Base-by-base conservation (phyloP, 805 yeast species). In the Pichia exigua region DNA sequence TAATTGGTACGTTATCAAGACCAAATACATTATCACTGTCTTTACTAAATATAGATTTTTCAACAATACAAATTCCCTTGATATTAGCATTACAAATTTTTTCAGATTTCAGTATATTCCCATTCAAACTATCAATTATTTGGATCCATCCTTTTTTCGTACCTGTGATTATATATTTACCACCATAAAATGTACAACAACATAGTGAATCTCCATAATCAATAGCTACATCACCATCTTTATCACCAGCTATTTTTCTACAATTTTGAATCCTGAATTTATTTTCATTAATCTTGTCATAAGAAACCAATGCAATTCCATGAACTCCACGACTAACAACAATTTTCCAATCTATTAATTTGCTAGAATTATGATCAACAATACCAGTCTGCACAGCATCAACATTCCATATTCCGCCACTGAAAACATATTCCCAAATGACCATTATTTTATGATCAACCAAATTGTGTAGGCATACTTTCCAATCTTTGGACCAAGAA, bases 401-500 rank as follows among this genome's bases (percentile, higher is more conserved):
- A n/a, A 49, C 54, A 30, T 46, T 42, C 46, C 49, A 50, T 18
- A 52, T 39, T 2, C 58, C 58, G 22, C 58, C 58, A n/a, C 49
- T 46, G 30, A 55, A 55, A 39, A 30, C 47, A 30, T 44, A 20
- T 22, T 53, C 52, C 46, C 48, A 46, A 8, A 40, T n/a, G 5
- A 48, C 27, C 15, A 42, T 27, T 75, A 70, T 44, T 73, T 62
- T 48, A 78, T 72, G 46, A 62, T 54, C 60, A 26, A 65, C 56
- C 55, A 91, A 66, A 67, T 89, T 96, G 96, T 97, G 91, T 30
- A 90, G 62, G 46, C 84, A 79, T 42, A 85, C 78, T 47, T 74
- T 75, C 94, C 96, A 90, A 65, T 92, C 97, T 59, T 89, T 79
- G 0, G 91, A 80, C 15, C 89, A 73, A 3, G 87, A 74, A 3